Evolutionary conservation across 129 eudicot genomes (phyloP).

Genomic region (Rutidosis leptorrhynchoides): DNA sequence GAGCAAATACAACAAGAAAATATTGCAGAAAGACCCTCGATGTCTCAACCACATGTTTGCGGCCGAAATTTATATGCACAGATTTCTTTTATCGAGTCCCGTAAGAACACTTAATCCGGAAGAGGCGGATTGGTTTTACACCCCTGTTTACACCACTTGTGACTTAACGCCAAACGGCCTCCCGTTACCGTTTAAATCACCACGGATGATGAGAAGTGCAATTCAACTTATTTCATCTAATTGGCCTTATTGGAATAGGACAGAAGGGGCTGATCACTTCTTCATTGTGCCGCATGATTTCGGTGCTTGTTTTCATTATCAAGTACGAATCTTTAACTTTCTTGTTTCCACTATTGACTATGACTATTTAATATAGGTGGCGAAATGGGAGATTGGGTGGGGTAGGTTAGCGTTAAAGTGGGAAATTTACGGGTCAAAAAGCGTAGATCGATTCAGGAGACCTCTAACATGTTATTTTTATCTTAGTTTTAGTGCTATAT

Average conservation of each 20-base stretch:
- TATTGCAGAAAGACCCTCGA: constrained; percentile 80
- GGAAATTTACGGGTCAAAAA: not conserved
- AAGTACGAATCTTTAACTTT: constrained; percentile 38
- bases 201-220: constrained; percentile 98
- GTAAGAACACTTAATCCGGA: constrained; percentile 95
- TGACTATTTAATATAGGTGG: not conserved
- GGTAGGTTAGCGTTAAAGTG: not conserved
- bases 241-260: constrained; percentile 98
- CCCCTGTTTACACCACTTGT: constrained; percentile 85
- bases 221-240: constrained; percentile 91
- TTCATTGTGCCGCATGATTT: constrained; percentile 93
- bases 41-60: constrained; percentile 98
- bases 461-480: not conserved
- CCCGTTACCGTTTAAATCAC: constrained; percentile 94
- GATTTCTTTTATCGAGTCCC: constrained; percentile 84
- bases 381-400: not conserved
- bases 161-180: constrained; percentile 93
- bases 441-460: not conserved
- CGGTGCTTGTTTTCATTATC: constrained; percentile 97
- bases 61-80: constrained; percentile 92
- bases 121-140: constrained; percentile 98
- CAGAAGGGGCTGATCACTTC: constrained; percentile 97
- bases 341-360: not conserved
- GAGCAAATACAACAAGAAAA: constrained; percentile 93
- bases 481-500: not conserved